phyloP scores from a whole-genome alignment of 2,329 filamentous ascomycete genomes.

The Diaporthe citri region DNA sequence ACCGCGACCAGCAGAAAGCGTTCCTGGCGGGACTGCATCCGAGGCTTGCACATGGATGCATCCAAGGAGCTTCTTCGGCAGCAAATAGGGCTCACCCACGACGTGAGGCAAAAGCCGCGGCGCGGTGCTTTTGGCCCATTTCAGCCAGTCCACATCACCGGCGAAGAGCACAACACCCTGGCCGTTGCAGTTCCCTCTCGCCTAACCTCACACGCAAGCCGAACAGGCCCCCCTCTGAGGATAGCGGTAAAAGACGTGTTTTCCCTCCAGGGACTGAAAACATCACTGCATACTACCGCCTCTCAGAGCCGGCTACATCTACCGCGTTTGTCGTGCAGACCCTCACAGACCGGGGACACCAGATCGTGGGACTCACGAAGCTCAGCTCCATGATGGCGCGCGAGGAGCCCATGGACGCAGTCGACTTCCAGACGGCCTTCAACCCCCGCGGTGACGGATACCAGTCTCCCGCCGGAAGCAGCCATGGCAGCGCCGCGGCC shows the following conservation, averaged over 20 bases:
- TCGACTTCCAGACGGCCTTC: conserved; percentile 56
- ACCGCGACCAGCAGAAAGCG: conserved; percentile 20
- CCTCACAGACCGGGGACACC: conserved; percentile 70
- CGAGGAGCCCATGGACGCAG: conserved; percentile 36
- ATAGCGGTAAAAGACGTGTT: conserved; percentile 52
- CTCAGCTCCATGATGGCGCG: conserved; percentile 57
- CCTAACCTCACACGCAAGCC: conserved; percentile 40
- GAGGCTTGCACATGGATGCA: too few relatives aligned
- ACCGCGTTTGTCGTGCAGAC: conserved; percentile 65
- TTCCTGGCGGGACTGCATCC: conserved; percentile 7
- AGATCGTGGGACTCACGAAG: conserved; percentile 67
- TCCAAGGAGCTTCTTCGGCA: neutral
- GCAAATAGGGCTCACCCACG: neutral
- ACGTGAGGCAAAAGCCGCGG: neutral
- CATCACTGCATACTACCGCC: conserved; percentile 65
- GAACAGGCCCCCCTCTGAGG: conserved; percentile 50
- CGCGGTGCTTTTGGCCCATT: neutral
- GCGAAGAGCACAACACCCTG: neutral
- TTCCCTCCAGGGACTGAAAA: conserved; percentile 62
- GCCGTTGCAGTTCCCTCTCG: conserved; percentile 54
- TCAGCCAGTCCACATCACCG: neutral
- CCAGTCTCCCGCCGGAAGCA: conserved; percentile 58
- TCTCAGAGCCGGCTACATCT: conserved; percentile 59
- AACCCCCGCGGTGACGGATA: conserved; percentile 63
- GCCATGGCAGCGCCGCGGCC: conserved; percentile 46